These are phyloP conservation scores for Fagus crenata DNA, from an alignment of 306 rosid species.

Conservation along the genomic window DNA sequence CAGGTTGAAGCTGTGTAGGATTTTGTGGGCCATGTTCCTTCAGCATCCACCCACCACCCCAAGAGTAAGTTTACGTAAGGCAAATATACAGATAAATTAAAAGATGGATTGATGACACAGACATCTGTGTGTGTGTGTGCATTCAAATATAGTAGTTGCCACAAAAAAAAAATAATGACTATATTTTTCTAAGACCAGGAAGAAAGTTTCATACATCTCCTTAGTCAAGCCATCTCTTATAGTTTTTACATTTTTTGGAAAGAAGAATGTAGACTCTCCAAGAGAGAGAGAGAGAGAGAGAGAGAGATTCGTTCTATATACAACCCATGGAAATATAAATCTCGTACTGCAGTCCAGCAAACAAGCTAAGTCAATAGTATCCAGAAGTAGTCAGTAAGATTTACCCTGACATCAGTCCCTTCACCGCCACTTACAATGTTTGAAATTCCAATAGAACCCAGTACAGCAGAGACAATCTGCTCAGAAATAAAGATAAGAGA, in stretches of 20 bases:
- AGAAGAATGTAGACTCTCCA: neutral
- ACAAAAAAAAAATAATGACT: neutral
- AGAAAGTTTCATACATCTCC: neutral
- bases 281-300: neutral
- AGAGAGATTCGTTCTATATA: neutral
- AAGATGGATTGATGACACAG: constrained; percentile 2
- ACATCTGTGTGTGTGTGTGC: neutral
- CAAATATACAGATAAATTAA: constrained; percentile 23
- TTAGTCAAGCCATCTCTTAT: neutral
- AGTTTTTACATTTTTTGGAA: neutral
- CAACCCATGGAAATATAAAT: neutral
- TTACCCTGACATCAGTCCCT: constrained; percentile 80
- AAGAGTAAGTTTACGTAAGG: constrained; percentile 11
- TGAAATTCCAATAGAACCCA: constrained; percentile 81
- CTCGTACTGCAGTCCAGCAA: neutral
- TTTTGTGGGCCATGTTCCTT: constrained; percentile 72
- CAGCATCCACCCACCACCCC: constrained; percentile 40
- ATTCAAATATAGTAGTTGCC: neutral
- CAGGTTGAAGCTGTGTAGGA: constrained; percentile 53
- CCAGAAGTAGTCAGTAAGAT: constrained; percentile 21
- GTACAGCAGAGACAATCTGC: constrained; percentile 86
- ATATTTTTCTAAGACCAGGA: neutral
- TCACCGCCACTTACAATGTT: constrained; percentile 57
- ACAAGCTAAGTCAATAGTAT: neutral
- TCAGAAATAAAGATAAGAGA: constrained; percentile 23